Evolutionary conservation across 768 basidiomycete species (phyloP), one percentile per base, ranked within the genome.

Genomic region (Boletus vermiculosoides): DNA sequence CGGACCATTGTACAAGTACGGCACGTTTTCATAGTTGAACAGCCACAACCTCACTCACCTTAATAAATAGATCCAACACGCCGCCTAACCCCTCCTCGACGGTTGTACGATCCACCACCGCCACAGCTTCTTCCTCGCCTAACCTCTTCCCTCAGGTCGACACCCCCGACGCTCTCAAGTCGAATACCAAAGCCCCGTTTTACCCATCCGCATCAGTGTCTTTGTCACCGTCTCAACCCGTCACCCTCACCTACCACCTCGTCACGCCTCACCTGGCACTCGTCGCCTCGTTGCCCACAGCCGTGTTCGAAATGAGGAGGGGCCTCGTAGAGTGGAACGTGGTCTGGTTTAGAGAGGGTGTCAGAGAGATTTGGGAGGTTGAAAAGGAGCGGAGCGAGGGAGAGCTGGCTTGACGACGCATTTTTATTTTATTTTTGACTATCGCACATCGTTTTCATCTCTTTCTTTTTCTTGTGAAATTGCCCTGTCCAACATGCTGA

Each of bases 261-360:
- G 83, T 94, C 62, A 91, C 89, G 54, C 81, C 82, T 55, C 83
- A 82, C 54, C 79, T 90, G 23, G 86, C 85, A 15, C 75, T 90
- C 49, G 74, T 94, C 51, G 88, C 89, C 3, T 74, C 93, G 50
- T 67, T 94, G 18, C 88, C 88, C 28, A 87, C 89, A 2, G 75
- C 79, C 33, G 84, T 90, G 46, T 92, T 83, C 61, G 87, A 92
- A 51, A 79, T 82, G 58, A 79, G 87, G 53, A 78, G 89, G 18
- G 90, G 89, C 22, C 75, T 93, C 45, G 77, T 94, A 31, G 92
- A 94, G 67, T 93, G 88, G 73, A 94, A 94, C 64, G 87, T 94
- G 3, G 86, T 91, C 37, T 92, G 86, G 71, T 89, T 94, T 68
- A 73, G 92, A 63, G 87, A 86, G 69, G 92, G 92, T 0, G 82